Evolutionary conservation across 164 flowering plant species (phyloP), one percentile per base, ranked within the genome.

Genomic region (Annona squamosa): DNA sequence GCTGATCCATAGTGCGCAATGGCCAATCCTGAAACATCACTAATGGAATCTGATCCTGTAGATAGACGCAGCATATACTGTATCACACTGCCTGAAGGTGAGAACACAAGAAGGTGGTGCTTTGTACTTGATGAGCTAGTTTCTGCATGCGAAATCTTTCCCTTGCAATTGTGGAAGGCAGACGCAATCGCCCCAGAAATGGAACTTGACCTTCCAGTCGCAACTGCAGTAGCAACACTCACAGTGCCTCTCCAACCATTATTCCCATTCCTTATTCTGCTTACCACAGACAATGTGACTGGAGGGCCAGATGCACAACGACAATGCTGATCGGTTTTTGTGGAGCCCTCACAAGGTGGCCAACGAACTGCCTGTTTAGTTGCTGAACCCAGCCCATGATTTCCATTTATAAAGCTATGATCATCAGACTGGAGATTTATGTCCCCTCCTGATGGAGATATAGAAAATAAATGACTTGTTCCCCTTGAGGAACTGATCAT

Each of bases 401-500:
- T 77, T 66, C 74, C 74, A 19, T 70, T 9, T 63, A 62, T 66
- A 18, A 77, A 68, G 74, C 63, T 67, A 69, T 76, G 37, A 69
- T 81, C 88, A 75, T 70, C 43, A 52, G 80, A 72, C 57, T 76
- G 89, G 65, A 80, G 56, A 68, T 73, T 70, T 64, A 80, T 82
- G 4, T 78, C 65, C 48, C 87, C 91, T 46, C 91, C 91, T 0
- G 44, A 75, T 63, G 90, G 87, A 72, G 90, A 85, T 69, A 90
- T 84, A 69, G 89, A 85, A 84, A 92, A 92, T 16, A 92, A 82
- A 81, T 92, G 97, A 79, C 87, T 85, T 17, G 97, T 92, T 65
- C 95, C 97, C 76, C 93, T 85, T 9, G 89, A 92, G n/a, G 97
- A 92, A 81, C 91, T 90, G 41, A 92, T 81, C 87, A 88, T 84